Base-by-base conservation (phyloP, 768 basidiomycete genomes). In the Amanita pseudoporphyria region DNA sequence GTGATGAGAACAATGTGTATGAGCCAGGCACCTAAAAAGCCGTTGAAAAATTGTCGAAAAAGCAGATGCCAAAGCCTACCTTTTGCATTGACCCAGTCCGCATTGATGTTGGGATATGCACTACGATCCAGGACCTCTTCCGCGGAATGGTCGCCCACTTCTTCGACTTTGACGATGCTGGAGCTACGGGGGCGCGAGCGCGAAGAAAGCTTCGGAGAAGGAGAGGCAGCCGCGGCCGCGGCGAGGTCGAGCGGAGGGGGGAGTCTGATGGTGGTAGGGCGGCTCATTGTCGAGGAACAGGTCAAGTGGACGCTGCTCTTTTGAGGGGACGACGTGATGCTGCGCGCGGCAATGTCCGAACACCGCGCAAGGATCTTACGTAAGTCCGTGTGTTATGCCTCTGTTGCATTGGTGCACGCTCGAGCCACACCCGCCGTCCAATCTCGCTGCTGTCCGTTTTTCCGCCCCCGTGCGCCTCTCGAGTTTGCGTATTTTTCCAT, bases 1-100 rank as follows among this genome's bases (percentile, higher is more conserved):
- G 87, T 74, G 59, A 99, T 92, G 61, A 99, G 81, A 35, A 98
- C 84, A 49, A 94, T 80, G 64, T 99, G 96, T 53, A 99, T 97
- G 57, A 95, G 69, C 96, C 96, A 99, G 57, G 96, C 94, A 52
- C 96, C 95, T 98, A 58, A 26, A 13, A 16, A 28, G 5, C 6
- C n/a, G 14, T 6, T 47, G 26, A 49, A 28, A 18, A 33, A n/a
- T 21, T 30, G 2, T 44, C 6, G 18, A 16, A 45, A 24, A 5
- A 28, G 30, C 32, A 55, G 39, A 13, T 43, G 38, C 28, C 6
- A 48, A 28, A n/a, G 46, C 45, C 10, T n/a, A 87, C 91, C 91
- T 69, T 95, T 95, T 52, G 84, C 79, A 59, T 95, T 92, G 61
- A 95, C 91, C 91, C 91, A 95, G 60, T 90, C 79, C 16, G 88